phyloP scores from a whole-genome alignment of 78 protist genomes.

The Planoprotostelium fungivorum region DNA sequence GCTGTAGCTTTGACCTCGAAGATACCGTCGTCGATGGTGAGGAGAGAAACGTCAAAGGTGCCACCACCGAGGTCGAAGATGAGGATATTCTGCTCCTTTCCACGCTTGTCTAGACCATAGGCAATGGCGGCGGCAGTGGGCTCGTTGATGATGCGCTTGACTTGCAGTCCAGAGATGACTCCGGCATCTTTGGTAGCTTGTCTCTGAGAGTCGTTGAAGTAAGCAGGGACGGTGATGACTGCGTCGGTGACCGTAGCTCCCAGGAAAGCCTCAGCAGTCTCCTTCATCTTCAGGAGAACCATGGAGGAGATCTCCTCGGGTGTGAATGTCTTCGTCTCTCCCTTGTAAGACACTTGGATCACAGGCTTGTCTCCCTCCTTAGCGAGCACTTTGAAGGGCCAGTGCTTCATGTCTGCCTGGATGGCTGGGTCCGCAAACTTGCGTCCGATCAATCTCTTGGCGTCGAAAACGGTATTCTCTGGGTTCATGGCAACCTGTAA shows the following conservation, averaged over 20 bases:
- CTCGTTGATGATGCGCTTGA: slow-evolving; percentile 79
- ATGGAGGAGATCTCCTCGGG: slow-evolving; percentile 83
- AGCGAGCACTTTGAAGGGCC: slow-evolving; percentile 74
- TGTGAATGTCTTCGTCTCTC: slow-evolving; percentile 37
- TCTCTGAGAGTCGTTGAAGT: slow-evolving; percentile 86
- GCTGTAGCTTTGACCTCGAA: slow-evolving; percentile 87
- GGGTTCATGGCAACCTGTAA: slow-evolving; percentile 67
- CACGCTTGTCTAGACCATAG: slow-evolving; percentile 9
- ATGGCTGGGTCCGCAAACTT: slow-evolving; percentile 61
- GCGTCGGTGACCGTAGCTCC: slow-evolving; percentile 25
- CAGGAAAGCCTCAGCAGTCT: slow-evolving; percentile 61
- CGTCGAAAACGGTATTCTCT: slow-evolving; percentile 82
- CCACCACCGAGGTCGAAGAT: slow-evolving; percentile 90
- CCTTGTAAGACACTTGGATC: slow-evolving; percentile 60
- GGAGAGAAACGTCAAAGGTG: slow-evolving; percentile 85
- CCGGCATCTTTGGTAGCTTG: slow-evolving; percentile 96
- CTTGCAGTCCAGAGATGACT: slow-evolving; percentile 76
- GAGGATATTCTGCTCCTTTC: slow-evolving; percentile 63
- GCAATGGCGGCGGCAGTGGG: slow-evolving; percentile 91
- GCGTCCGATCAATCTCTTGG: slow-evolving; percentile 80
- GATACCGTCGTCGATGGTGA: slow-evolving; percentile 72
- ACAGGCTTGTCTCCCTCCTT: slow-evolving; percentile 36
- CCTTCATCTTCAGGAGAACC: slow-evolving; percentile 84
- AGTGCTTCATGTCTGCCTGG: slow-evolving; percentile 15
- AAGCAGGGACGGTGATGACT: slow-evolving; percentile 62